Evolutionary conservation across 2,329 filamentous ascomycete species (phyloP).

Genomic region (Eurotiales sp.): DNA sequence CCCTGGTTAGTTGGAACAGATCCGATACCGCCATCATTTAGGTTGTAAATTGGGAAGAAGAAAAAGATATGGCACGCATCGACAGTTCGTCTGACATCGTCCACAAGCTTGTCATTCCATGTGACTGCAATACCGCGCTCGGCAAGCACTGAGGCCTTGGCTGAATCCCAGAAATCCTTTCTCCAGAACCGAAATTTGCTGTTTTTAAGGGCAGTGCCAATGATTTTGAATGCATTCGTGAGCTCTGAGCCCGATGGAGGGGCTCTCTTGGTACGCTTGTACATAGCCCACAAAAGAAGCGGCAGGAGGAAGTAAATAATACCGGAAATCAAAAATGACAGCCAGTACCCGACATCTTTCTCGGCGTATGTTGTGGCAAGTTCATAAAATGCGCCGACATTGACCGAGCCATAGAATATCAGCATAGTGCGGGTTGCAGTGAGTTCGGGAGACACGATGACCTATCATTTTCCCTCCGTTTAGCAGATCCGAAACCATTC

Average conservation of each 20-base stretch:
- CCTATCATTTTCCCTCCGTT: background rate
- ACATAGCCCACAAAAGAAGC: conserved; percentile 28
- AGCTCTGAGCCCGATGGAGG: conserved; percentile 34
- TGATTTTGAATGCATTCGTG: conserved; percentile 30
- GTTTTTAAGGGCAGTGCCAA: conserved; percentile 27
- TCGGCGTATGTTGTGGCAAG: conserved; percentile 70
- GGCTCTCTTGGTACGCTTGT: conserved; percentile 30
- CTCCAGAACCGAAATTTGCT: conserved; percentile 31
- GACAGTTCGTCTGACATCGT: conserved; percentile 32
- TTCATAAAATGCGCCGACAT: conserved; percentile 60
- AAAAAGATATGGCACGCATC: conserved; percentile 34
- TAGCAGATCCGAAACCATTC: background rate
- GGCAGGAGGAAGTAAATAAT: conserved; percentile 37
- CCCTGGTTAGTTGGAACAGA: conserved; percentile 47
- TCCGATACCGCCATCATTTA: conserved; percentile 49
- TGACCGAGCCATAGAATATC: conserved; percentile 72
- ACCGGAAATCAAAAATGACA: conserved; percentile 29
- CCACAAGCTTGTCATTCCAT: conserved; percentile 35
- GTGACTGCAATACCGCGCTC: conserved; percentile 23
- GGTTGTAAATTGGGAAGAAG: conserved; percentile 36
- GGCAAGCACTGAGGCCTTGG: conserved; percentile 30
- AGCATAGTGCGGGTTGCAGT: conserved; percentile 63
- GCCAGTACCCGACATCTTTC: conserved; percentile 61
- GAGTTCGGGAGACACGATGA: conserved; percentile 66
- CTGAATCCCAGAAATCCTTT: conserved; percentile 33